Conservation (phyloP, 1,139 yeast genomes). For the Candida sp. region DNA sequence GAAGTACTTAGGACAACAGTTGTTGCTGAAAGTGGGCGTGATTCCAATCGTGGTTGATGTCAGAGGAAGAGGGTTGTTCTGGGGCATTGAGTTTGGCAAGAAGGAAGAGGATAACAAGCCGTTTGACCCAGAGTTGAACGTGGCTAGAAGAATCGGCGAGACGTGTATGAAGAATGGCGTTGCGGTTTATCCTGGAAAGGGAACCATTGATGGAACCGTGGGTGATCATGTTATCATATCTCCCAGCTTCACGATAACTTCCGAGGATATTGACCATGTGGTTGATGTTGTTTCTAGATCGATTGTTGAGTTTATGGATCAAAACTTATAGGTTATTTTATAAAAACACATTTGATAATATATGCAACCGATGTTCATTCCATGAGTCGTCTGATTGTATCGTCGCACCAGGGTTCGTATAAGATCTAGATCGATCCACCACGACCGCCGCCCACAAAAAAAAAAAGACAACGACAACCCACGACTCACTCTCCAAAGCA, state of each 20-base stretch:
- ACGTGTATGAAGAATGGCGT: constrained; percentile 46
- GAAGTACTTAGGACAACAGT: constrained; percentile 10
- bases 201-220: constrained; percentile 29
- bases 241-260: constrained; percentile 52
- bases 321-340: not conserved
- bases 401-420: too few species aligned
- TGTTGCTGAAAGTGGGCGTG: constrained; percentile 27
- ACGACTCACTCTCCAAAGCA: not conserved
- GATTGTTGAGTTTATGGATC: not conserved
- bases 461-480: not conserved
- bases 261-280: constrained; percentile 42
- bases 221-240: constrained; percentile 59
- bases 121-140: constrained; percentile 35
- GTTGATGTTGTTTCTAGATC: constrained; percentile 5
- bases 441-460: not conserved
- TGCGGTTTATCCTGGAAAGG: constrained; percentile 47
- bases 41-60: constrained; percentile 55
- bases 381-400: too few species aligned
- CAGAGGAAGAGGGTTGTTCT: constrained; percentile 66
- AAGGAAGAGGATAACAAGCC: constrained; percentile 52
- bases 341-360: too few species aligned
- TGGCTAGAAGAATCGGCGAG: constrained; percentile 37
- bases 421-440: too few species aligned
- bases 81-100: constrained; percentile 61
- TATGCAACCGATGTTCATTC: too few species aligned